These are phyloP conservation scores for Dipteronia sinensis DNA, from an alignment of 345 rosid species.

Conservation along the genomic window DNA sequence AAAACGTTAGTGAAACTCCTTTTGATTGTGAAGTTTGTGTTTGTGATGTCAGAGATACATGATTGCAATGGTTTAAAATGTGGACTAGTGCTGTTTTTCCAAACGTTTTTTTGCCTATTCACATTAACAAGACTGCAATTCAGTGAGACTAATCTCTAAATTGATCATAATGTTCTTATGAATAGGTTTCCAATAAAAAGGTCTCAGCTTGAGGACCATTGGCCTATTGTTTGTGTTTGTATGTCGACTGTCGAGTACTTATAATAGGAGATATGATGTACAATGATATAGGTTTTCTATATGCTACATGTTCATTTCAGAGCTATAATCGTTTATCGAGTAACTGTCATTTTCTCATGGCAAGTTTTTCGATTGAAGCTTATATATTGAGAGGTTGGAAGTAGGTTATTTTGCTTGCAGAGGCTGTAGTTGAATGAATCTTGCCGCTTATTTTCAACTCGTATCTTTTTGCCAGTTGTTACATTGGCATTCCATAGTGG, in stretches of 20 bases:
- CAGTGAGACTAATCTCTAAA: neutral
- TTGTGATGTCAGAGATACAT: neutral
- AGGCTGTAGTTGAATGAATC: neutral
- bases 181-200: neutral
- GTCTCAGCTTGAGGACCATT: neutral
- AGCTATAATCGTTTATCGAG: neutral
- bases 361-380: neutral
- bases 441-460: neutral
- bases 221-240: neutral
- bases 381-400: neutral
- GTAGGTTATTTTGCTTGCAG: slow-evolving; percentile 1
- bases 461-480: neutral
- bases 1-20: neutral
- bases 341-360: neutral
- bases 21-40: neutral
- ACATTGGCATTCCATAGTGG: neutral
- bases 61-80: neutral
- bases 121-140: neutral
- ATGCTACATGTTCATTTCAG: neutral
- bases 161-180: neutral
- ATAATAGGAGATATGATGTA: neutral
- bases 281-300: neutral
- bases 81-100: no score
- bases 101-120: neutral
- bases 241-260: neutral